Percentiles rank a stretch among this genome's conserved stretches.
Conservation (phyloP, 768 basidiomycete species). For the Boletus reticulatus region DNA sequence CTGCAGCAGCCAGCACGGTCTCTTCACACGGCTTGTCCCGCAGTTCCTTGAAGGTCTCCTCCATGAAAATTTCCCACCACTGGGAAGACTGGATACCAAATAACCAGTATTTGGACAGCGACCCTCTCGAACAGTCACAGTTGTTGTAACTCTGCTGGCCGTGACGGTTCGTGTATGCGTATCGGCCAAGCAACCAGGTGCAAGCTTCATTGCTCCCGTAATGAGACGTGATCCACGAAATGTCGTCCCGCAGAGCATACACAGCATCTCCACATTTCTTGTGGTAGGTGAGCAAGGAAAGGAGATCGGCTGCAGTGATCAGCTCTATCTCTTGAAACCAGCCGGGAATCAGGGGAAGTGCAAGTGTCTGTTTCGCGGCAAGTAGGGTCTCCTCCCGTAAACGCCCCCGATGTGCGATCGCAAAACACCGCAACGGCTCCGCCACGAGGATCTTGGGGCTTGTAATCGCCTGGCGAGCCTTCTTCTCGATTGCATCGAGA, state of each 20-base stretch:
- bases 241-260: not conserved
- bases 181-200: conserved; percentile 1
- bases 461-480: conserved; percentile 19
- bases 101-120: not conserved
- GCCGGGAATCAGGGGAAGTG: conserved; percentile 21
- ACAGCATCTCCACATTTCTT: conserved; percentile 12
- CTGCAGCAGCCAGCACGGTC: not conserved
- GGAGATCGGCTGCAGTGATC: conserved; percentile 27
- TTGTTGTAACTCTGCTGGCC: not conserved
- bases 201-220: conserved; percentile 8
- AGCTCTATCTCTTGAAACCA: conserved; percentile 28
- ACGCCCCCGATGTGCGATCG: conserved; percentile 25
- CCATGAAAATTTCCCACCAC: conserved; percentile 23
- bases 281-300: conserved; percentile 25
- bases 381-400: conserved; percentile 23
- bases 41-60: conserved; percentile 3
- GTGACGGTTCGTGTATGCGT: not conserved
- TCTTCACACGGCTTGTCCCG: conserved; percentile 21
- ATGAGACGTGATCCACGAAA: conserved; percentile 14
- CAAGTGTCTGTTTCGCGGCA: conserved; percentile 30
- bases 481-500: conserved; percentile 18
- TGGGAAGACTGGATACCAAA: not conserved
- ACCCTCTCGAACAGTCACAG: not conserved
- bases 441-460: conserved; percentile 17
- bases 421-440: conserved; percentile 31